phyloP scores from a whole-genome alignment of 768 basidiomycete genomes.

The Royoungia palumana region DNA sequence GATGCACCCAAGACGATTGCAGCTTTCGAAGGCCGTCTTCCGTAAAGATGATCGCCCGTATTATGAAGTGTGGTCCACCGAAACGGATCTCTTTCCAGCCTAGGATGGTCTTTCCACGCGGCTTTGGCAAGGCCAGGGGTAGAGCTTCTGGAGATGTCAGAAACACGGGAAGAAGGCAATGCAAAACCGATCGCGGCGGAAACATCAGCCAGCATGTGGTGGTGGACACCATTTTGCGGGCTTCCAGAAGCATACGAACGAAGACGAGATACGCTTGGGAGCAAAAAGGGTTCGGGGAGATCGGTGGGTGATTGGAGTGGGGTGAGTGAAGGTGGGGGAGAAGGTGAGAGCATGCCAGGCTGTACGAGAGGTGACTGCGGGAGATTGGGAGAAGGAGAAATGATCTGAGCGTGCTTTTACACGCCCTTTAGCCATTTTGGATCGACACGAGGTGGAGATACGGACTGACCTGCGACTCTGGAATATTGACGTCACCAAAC shows the following conservation, averaged over 20 bases:
- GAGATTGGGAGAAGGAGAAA: constrained; percentile 38
- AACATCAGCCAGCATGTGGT: constrained; percentile 42
- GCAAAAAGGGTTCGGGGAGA: constrained; percentile 54
- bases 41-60: constrained; percentile 56
- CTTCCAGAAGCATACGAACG: constrained; percentile 62
- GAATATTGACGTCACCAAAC: constrained; percentile 20
- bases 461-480: constrained; percentile 33
- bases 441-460: constrained; percentile 16
- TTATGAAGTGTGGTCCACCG: constrained; percentile 68
- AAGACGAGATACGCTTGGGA: constrained; percentile 75
- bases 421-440: constrained; percentile 23
- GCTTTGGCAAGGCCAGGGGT: constrained; percentile 42
- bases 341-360: constrained; percentile 33
- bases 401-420: constrained; percentile 34
- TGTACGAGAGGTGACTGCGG: constrained; percentile 38
- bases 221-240: constrained; percentile 40
- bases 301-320: neutral
- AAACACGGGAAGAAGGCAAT: constrained; percentile 62
- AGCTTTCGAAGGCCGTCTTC: constrained; percentile 52
- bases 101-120: constrained; percentile 16
- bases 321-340: constrained; percentile 25
- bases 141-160: constrained; percentile 66
- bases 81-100: constrained; percentile 56
- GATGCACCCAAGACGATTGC: constrained; percentile 59
- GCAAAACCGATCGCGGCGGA: constrained; percentile 44